phyloP scores from a whole-genome alignment of 106 monocot species.

The Dendrobium chrysotoxum region DNA sequence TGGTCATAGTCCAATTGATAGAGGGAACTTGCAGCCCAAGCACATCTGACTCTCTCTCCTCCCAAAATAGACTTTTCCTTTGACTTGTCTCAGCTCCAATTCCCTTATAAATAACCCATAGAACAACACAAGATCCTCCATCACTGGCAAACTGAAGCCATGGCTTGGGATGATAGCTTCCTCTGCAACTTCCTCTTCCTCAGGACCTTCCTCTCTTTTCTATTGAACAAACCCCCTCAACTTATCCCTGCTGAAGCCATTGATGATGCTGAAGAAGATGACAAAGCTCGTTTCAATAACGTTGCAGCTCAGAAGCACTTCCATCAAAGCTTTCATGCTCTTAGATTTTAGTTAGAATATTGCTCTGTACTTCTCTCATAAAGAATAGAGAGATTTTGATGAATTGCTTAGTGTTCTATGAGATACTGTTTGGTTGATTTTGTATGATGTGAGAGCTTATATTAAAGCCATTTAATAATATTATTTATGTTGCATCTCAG shows the following conservation, averaged over 20 bases:
- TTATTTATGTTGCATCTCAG: too few species aligned
- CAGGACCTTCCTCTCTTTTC: neutral
- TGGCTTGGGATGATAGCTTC: too few species aligned
- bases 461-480: too few species aligned
- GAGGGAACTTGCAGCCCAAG: neutral
- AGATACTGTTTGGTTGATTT: too few species aligned
- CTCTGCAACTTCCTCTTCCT: neutral
- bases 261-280: neutral
- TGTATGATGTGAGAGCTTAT: too few species aligned
- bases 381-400: too few species aligned
- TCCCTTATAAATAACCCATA: neutral
- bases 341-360: neutral
- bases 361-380: too few species aligned
- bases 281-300: neutral
- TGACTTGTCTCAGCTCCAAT: neutral
- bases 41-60: neutral
- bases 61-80: too few species aligned
- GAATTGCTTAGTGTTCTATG: too few species aligned
- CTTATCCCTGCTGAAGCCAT: neutral
- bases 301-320: conserved; percentile 1
- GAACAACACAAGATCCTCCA: neutral
- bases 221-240: neutral
- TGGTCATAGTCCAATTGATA: too few species aligned
- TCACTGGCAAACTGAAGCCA: too few species aligned
- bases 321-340: neutral